Percentiles rank a stretch among this genome's conserved stretches.
Conservation (phyloP, 2,329 filamentous ascomycete genomes). For the Mycocentrospora acerina region DNA sequence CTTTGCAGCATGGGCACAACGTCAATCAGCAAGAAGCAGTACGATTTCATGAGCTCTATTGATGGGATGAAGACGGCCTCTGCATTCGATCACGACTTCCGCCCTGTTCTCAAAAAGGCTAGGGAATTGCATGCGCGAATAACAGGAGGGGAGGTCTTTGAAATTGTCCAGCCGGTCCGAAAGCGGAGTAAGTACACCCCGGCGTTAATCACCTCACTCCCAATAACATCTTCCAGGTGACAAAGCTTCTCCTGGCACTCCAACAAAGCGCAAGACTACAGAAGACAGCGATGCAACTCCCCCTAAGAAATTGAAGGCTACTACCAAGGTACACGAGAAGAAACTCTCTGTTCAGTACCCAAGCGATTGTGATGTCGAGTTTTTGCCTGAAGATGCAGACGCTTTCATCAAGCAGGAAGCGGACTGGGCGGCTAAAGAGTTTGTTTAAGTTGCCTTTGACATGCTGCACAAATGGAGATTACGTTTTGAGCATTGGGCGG, state of each 20-base stretch:
- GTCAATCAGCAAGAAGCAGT: constrained; percentile 13
- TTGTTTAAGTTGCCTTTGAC: neutral
- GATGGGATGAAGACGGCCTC: constrained; percentile 19
- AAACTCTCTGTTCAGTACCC: constrained; percentile 5
- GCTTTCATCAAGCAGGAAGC: constrained; percentile 13
- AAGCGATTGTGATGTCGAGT: constrained; percentile 1
- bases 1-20: constrained; percentile 14
- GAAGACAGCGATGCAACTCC: constrained; percentile 11
- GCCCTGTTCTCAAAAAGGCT: constrained; percentile 12
- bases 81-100: constrained; percentile 23
- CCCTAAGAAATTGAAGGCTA: constrained; percentile 22
- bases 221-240: constrained; percentile 10
- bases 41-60: constrained; percentile 20
- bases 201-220: neutral
- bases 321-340: constrained; percentile 15
- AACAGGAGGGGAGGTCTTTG: constrained; percentile 16
- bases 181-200: constrained; percentile 19
- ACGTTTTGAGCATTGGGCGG: too few species aligned
- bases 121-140: constrained; percentile 18
- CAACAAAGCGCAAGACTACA: constrained; percentile 20
- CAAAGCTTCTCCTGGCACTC: constrained; percentile 12
- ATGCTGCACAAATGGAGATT: too few species aligned
- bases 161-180: constrained; percentile 12
- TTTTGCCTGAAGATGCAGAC: constrained; percentile 10
- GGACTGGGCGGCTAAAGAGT: constrained; percentile 3